A percentile compares a stretch with the other conserved stretches of the same genome.
Evolutionary conservation across 768 basidiomycete species (phyloP).

Genomic region (Coprinopsis marcescibilis): DNA sequence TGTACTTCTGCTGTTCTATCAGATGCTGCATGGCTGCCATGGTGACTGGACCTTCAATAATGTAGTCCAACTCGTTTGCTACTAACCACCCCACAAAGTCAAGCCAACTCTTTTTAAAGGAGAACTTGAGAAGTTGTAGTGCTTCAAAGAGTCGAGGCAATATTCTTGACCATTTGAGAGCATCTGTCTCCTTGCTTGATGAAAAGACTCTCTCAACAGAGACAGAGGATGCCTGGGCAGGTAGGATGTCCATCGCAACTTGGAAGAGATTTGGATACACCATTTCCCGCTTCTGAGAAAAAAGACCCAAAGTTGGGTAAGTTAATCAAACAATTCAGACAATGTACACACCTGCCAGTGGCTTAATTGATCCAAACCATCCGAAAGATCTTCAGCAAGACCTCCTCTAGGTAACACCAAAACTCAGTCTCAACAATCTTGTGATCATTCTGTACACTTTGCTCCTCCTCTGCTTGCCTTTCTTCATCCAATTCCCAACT

Average conservation of each 20-base stretch:
- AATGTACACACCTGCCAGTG: background rate
- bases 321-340: background rate
- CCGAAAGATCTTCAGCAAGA: background rate
- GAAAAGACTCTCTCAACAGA: conserved; percentile 27
- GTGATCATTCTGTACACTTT: background rate
- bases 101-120: conserved; percentile 19
- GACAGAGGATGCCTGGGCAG: conserved; percentile 24
- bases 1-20: conserved; percentile 5
- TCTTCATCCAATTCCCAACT: background rate
- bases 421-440: background rate
- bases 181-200: conserved; percentile 24
- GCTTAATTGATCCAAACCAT: background rate
- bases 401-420: background rate
- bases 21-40: conserved; percentile 10
- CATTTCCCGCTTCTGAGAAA: conserved; percentile 3
- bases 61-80: conserved; percentile 14
- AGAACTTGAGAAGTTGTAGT: conserved; percentile 25
- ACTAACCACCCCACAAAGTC: conserved; percentile 16
- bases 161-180: conserved; percentile 17
- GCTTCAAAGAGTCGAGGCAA: conserved; percentile 20
- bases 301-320: too few relatives aligned
- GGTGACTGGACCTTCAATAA: conserved; percentile 13
- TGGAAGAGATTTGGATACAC: conserved; percentile 15
- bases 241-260: conserved; percentile 23
- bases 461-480: background rate